These are phyloP conservation scores for Tetracentron sinense DNA, from an alignment of 164 flowering plant genomes.

Conservation along the genomic window DNA sequence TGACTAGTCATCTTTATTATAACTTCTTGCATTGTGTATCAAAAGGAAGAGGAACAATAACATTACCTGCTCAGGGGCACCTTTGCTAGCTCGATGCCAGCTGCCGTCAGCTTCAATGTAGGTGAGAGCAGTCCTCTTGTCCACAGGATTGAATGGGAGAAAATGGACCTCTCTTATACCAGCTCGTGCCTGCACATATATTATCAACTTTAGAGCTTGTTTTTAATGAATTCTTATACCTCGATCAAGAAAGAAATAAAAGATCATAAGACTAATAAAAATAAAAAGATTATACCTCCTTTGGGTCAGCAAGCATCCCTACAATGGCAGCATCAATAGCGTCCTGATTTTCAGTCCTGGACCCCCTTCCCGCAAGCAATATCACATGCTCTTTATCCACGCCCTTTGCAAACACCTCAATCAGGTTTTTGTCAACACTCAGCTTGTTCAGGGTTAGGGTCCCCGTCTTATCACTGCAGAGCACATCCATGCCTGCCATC, in stretches of 20 bases:
- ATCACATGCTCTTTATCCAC: constrained; percentile 37
- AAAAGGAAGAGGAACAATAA: background rate
- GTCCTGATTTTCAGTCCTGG: constrained; percentile 41
- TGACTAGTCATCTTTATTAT: background rate
- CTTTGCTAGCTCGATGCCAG: too few species aligned
- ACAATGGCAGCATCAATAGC: constrained; percentile 46
- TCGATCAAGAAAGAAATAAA: background rate
- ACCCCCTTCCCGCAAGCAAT: constrained; percentile 39
- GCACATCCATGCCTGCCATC: too few species aligned
- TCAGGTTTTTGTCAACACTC: constrained; percentile 33
- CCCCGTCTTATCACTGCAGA: constrained; percentile 42
- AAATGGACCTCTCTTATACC: constrained; percentile 37
- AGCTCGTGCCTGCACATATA: constrained; percentile 29
- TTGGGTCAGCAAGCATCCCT: constrained; percentile 42
- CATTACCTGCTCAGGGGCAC: constrained; percentile 37
- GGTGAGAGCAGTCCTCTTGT: constrained; percentile 42
- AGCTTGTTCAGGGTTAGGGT: constrained; percentile 40
- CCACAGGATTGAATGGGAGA: constrained; percentile 43
- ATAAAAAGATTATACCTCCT: constrained; percentile 39
- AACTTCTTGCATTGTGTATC: background rate
- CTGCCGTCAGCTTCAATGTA: constrained; percentile 33
- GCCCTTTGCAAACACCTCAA: constrained; percentile 37
- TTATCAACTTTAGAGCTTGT: background rate
- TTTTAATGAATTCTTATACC: background rate
- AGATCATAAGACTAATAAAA: background rate